Evolutionary conservation across 768 basidiomycete genomes (phyloP).

Genomic region (Termitomyces sp.): DNA sequence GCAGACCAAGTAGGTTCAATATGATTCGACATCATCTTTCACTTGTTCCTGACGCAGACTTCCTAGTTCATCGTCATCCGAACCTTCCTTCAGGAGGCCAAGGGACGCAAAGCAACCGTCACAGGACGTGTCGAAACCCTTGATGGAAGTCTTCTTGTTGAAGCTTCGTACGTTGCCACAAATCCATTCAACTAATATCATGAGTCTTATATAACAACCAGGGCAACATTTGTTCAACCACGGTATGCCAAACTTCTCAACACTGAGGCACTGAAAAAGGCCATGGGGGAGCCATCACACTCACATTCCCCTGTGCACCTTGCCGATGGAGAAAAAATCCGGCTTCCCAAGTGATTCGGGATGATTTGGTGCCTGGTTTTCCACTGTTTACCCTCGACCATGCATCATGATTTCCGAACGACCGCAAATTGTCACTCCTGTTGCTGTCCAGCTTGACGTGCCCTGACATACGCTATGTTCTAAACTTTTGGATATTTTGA

Average conservation of each 20-base stretch:
- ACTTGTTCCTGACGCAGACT: conserved; percentile 1
- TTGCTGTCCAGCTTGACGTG: not conserved
- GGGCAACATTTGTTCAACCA: conserved; percentile 85
- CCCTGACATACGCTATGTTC: not conserved
- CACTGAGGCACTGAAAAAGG: conserved; percentile 49
- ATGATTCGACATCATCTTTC: not conserved
- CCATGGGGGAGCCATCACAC: conserved; percentile 55
- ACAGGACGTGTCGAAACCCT: conserved; percentile 71
- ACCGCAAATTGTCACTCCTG: no score
- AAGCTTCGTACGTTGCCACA: conserved; percentile 60
- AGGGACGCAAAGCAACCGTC: conserved; percentile 77
- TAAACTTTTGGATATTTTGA: not conserved
- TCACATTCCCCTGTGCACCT: conserved; percentile 29
- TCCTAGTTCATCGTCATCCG: conserved; percentile 78
- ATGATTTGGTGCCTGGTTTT: not conserved
- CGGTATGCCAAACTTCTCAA: conserved; percentile 78
- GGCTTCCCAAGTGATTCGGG: conserved; percentile 10
- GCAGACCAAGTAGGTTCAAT: conserved; percentile 69
- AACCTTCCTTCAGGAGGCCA: conserved; percentile 55
- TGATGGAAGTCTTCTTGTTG: conserved; percentile 76
- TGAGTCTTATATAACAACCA: conserved; percentile 21
- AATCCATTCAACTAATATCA: conserved; percentile 1
- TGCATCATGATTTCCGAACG: not conserved
- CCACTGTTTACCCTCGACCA: not conserved
- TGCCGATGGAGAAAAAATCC: conserved; percentile 31